Conservation (phyloP, 2,329 filamentous ascomycete genomes). For the Bipolaris oryzae region DNA sequence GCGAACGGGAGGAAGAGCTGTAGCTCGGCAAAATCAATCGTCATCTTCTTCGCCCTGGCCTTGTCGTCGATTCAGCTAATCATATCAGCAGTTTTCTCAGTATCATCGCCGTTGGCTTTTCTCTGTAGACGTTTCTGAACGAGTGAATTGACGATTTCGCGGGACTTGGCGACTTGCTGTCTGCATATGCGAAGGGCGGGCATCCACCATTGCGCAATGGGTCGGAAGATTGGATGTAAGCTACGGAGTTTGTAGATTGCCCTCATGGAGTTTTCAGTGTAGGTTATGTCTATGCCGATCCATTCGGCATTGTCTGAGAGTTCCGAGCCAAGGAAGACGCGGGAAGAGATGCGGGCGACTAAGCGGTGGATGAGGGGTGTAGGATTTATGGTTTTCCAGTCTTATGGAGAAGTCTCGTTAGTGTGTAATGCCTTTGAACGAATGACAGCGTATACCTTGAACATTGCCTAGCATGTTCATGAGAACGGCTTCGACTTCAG, state of each 20-base stretch:
- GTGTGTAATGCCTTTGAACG: background rate
- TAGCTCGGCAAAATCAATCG: background rate
- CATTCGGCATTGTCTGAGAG: background rate
- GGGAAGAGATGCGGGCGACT: background rate
- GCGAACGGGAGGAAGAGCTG: background rate
- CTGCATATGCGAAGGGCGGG: background rate
- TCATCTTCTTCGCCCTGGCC: background rate
- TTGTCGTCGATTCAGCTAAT: background rate
- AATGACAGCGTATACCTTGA: background rate
- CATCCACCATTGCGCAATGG: background rate
- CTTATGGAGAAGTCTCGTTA: background rate
- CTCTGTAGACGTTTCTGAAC: background rate
- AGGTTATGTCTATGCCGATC: background rate
- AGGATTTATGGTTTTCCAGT: background rate
- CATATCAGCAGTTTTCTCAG: background rate
- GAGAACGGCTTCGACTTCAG: background rate
- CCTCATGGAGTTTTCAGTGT: background rate
- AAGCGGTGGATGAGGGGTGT: background rate
- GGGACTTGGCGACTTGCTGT: background rate
- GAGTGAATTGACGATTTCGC: background rate
- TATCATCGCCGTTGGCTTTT: background rate
- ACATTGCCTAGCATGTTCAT: background rate
- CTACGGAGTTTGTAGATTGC: background rate
- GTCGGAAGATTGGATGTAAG: background rate
- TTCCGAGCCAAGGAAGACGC: background rate